Conservation (phyloP, 164 flowering plant genomes). For the Paratinospora sagittata region DNA sequence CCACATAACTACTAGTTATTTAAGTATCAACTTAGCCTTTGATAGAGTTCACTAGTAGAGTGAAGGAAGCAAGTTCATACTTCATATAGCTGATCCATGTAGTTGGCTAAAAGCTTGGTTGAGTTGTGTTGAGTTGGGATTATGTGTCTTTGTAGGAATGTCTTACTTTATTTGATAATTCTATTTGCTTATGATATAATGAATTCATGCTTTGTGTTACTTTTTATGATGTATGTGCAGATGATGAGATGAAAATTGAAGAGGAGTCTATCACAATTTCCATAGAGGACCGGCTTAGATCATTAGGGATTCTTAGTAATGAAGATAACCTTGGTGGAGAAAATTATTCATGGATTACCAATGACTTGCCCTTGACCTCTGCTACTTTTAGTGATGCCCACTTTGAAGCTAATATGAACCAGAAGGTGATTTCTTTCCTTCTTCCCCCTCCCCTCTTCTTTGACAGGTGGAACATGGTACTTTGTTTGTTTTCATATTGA, state of each 20-base stretch:
- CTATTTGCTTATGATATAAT: not conserved
- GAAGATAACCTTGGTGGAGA: conserved; percentile 25
- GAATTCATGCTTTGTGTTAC: not conserved
- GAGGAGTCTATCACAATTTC: conserved; percentile 26
- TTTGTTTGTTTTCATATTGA: not conserved
- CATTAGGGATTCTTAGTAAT: conserved; percentile 47
- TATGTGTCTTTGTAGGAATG: too few species aligned
- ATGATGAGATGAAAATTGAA: conserved; percentile 22
- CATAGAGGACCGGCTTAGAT: conserved; percentile 69
- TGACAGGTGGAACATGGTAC: not conserved
- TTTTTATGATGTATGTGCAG: conserved; percentile 20
- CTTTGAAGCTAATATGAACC: conserved; percentile 44
- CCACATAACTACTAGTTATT: too few species aligned
- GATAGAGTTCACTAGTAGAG: too few species aligned
- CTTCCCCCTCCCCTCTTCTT: not conserved
- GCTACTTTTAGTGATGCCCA: conserved; percentile 30
- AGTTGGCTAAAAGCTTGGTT: too few species aligned
- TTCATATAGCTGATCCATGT: too few species aligned
- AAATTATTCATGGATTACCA: conserved; percentile 12
- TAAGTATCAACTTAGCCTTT: too few species aligned
- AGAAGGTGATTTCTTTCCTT: conserved; percentile 78
- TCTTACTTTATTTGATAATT: not conserved
- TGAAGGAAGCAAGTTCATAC: too few species aligned
- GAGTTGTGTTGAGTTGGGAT: too few species aligned
- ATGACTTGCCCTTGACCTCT: conserved; percentile 21